Percentiles rank a stretch among this genome's conserved stretches.
phyloP scores from a whole-genome alignment of 1,284 basidiomycete species.

The Sporisorium reilianum region DNA sequence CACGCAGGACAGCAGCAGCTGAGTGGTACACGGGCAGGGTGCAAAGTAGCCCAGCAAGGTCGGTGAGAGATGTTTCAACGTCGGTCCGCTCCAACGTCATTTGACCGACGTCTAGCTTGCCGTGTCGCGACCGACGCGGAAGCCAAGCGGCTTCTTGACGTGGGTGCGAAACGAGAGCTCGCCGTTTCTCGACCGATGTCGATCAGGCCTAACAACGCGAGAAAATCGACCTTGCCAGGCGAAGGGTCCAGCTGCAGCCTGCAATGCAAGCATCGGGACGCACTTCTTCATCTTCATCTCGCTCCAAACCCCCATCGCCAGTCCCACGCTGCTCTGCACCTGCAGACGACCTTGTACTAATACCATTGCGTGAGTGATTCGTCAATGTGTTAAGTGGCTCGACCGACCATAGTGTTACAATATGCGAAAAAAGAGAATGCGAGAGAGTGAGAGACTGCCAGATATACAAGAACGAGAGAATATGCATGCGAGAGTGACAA shows the following conservation, averaged over 20 bases:
- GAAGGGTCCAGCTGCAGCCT: too few relatives aligned
- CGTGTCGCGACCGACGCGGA: conserved; percentile 29
- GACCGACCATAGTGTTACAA: conserved; percentile 46
- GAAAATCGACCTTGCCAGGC: not conserved
- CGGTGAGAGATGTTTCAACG: not conserved
- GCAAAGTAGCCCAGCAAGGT: not conserved
- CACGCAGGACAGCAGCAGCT: too few relatives aligned
- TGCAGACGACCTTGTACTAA: not conserved
- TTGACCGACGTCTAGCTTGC: conserved; percentile 24
- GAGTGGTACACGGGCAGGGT: not conserved
- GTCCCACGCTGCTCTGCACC: not conserved
- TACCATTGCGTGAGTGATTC: conserved; percentile 28
- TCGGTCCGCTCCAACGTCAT: conserved; percentile 22
- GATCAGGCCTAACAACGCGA: not conserved
- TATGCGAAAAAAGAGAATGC: conserved; percentile 12
- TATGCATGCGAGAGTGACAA: conserved; percentile 33
- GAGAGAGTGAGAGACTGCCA: conserved; percentile 19
- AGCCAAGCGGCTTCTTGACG: conserved; percentile 11
- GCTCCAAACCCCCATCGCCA: too few relatives aligned
- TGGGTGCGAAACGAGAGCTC: conserved; percentile 4
- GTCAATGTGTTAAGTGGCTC: conserved; percentile 59
- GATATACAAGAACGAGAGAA: conserved; percentile 14
- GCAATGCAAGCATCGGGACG: too few relatives aligned
- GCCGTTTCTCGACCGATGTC: conserved; percentile 20
- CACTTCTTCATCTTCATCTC: not conserved